A percentile compares a stretch with the other conserved stretches of the same genome.
phyloP scores from a whole-genome alignment of 1,284 basidiomycete genomes.

The Ceratobasidium sp. region DNA sequence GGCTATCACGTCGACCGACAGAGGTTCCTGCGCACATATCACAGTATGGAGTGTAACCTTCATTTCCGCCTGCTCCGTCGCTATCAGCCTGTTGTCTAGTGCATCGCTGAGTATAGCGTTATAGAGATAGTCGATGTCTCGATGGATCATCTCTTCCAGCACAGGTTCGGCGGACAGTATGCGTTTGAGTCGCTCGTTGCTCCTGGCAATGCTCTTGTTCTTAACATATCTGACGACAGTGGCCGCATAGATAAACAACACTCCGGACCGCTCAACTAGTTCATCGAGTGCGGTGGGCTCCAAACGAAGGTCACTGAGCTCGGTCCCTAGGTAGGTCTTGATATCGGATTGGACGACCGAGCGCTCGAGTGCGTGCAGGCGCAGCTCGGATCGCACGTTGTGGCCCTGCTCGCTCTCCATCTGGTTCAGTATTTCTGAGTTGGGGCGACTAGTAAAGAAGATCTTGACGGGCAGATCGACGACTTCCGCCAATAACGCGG shows the following conservation, averaged over 20 bases:
- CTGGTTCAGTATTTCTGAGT: not conserved
- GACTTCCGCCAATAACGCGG: not conserved
- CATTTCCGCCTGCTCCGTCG: not conserved
- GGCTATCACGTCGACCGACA: not conserved
- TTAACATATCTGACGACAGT: not conserved
- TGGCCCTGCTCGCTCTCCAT: not conserved
- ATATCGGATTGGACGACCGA: slow-evolving; percentile 40
- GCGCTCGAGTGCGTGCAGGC: slow-evolving; percentile 41
- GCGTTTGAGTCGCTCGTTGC: not conserved
- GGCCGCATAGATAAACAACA: slow-evolving; percentile 5
- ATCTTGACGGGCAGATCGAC: not conserved
- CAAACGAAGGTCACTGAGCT: not conserved
- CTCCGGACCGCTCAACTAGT: not conserved
- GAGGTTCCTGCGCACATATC: slow-evolving; percentile 12
- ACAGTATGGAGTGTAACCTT: not conserved
- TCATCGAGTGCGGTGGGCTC: not conserved
- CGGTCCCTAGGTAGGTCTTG: slow-evolving; percentile 9
- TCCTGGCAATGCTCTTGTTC: not conserved
- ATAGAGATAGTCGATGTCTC: not conserved
- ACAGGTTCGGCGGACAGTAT: no score
- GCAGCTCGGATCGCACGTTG: not conserved
- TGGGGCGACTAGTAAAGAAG: slow-evolving; percentile 8
- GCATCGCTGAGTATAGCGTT: not conserved
- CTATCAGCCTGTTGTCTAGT: not conserved
- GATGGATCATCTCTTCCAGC: no score